Evolutionary conservation across 352 stramenopile species (phyloP).

Genomic region (Globisporangium lucens): DNA sequence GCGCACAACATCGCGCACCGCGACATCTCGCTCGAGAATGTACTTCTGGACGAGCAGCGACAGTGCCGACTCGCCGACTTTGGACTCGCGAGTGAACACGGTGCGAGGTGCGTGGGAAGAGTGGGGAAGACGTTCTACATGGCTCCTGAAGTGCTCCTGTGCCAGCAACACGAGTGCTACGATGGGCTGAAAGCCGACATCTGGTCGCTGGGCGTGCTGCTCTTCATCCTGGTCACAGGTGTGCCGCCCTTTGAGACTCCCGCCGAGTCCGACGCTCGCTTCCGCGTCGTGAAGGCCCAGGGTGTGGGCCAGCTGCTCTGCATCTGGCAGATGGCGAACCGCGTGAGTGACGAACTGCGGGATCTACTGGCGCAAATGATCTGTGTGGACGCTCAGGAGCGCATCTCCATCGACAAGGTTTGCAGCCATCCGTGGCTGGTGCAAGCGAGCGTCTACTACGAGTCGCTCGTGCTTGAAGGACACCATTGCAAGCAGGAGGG

Average conservation of each 20-base stretch:
- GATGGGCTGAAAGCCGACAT: slow-evolving; percentile 52
- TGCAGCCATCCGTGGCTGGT: slow-evolving; percentile 40
- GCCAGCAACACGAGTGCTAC: slow-evolving; percentile 24
- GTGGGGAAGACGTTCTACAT: slow-evolving; percentile 70
- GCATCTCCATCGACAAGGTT: slow-evolving; percentile 35
- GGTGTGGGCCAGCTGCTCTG: slow-evolving; percentile 35
- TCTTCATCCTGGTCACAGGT: slow-evolving; percentile 61
- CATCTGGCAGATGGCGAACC: slow-evolving; percentile 36
- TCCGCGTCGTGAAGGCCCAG: slow-evolving; percentile 38
- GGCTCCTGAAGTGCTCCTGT: slow-evolving; percentile 53
- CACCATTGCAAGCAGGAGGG: background rate
- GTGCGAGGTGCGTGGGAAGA: slow-evolving; percentile 31
- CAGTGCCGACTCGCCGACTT: slow-evolving; percentile 56
- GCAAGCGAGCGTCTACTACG: background rate
- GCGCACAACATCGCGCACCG: slow-evolving; percentile 50
- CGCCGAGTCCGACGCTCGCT: slow-evolving; percentile 45
- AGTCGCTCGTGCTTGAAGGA: background rate
- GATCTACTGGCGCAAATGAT: slow-evolving; percentile 42
- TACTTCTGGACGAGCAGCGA: slow-evolving; percentile 42
- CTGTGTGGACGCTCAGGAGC: slow-evolving; percentile 26
- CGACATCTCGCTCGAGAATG: slow-evolving; percentile 67
- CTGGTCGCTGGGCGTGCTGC: slow-evolving; percentile 61
- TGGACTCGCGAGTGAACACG: slow-evolving; percentile 43
- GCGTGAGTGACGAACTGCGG: slow-evolving; percentile 28
- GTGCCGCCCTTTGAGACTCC: slow-evolving; percentile 48